These are phyloP conservation scores for Yarrowia hollandica DNA, from an alignment of 805 yeast genomes.

Conservation along the genomic window DNA sequence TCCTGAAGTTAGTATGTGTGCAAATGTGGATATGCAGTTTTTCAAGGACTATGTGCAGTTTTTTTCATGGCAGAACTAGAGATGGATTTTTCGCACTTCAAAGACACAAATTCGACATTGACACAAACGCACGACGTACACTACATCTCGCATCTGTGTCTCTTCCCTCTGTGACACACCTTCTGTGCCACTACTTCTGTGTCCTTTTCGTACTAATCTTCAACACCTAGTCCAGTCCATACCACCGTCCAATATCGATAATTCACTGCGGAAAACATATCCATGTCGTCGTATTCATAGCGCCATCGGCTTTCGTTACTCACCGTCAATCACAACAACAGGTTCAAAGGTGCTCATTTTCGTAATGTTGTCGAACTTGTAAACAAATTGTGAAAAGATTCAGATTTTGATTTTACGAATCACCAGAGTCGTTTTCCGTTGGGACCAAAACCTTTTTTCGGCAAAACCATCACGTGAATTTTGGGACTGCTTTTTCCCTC, in stretches of 20 bases:
- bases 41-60: no score
- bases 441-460: conserved; percentile 28
- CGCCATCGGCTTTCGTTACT: conserved; percentile 39
- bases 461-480: conserved; percentile 27
- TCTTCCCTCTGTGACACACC: no score
- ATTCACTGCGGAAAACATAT: not conserved
- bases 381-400: conserved; percentile 26
- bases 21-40: not conserved
- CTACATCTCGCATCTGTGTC: no score
- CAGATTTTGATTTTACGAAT: conserved; percentile 22
- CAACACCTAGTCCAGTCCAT: no score
- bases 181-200: not conserved
- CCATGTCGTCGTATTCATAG: not conserved
- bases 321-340: conserved; percentile 96
- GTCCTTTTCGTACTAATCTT: not conserved
- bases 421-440: conserved; percentile 29
- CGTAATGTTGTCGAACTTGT: conserved; percentile 25
- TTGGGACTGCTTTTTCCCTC: conserved; percentile 27
- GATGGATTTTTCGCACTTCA: no score
- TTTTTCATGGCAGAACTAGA: no score
- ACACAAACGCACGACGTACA: no score
- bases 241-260: not conserved
- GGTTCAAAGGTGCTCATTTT: conserved; percentile 87
- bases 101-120: no score
- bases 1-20: conserved; percentile 43